Percentiles rank a stretch among this genome's conserved stretches.
Conservation (phyloP, 1,139 yeast species). For the Blastobotrys illinoisensis region DNA sequence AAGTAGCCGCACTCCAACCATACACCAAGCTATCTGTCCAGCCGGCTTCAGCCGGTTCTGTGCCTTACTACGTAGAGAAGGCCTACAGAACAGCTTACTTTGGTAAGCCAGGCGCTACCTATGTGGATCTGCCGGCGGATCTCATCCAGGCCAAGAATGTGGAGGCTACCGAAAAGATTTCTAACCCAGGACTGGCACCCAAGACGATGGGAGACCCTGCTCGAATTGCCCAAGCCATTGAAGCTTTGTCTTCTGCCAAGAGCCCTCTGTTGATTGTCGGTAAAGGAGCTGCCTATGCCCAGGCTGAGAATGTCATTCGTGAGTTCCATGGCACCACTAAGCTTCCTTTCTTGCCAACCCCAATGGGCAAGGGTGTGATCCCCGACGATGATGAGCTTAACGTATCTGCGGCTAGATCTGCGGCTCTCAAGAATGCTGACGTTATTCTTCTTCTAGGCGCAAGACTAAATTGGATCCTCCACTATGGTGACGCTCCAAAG, state of each 20-base stretch:
- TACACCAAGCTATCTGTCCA: constrained; percentile 48
- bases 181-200: constrained; percentile 35
- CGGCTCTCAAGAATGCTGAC: constrained; percentile 49
- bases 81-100: constrained; percentile 45
- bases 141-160: constrained; percentile 38
- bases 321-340: constrained; percentile 37
- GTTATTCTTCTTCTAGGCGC: constrained; percentile 56
- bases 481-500: constrained; percentile 53
- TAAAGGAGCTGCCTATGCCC: constrained; percentile 51
- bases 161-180: background rate
- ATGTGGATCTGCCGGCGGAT: constrained; percentile 60
- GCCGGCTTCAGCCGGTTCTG: constrained; percentile 34
- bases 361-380: constrained; percentile 70
- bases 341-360: constrained; percentile 58
- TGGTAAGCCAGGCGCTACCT: constrained; percentile 55
- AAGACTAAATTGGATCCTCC: constrained; percentile 62
- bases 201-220: constrained; percentile 38
- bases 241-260: constrained; percentile 32
- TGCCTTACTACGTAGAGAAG: constrained; percentile 42
- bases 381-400: constrained; percentile 44
- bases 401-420: constrained; percentile 55
- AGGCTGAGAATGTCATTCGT: constrained; percentile 38
- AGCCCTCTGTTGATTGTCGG: constrained; percentile 57
- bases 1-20: constrained; percentile 42
- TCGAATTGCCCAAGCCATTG: constrained; percentile 36